A percentile compares a stretch with the other conserved stretches of the same genome.
These are phyloP conservation scores for Calonectria ilicicola DNA, from an alignment of 2,329 filamentous ascomycete species.

Conservation along the genomic window DNA sequence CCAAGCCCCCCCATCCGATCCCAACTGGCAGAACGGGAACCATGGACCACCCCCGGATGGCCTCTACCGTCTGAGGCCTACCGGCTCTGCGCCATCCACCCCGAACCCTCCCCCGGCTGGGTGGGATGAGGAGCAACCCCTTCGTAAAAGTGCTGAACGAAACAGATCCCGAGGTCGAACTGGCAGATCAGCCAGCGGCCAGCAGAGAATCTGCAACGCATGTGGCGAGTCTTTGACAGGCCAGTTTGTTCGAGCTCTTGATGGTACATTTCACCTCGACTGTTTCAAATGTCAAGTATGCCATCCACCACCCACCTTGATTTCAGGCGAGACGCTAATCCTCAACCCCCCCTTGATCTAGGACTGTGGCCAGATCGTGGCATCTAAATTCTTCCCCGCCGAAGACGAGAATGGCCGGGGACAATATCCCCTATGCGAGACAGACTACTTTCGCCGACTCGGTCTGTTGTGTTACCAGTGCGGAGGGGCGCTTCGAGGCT, in stretches of 20 bases:
- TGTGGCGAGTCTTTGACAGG: constrained; percentile 89
- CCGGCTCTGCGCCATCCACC: constrained; percentile 49
- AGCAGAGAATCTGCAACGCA: constrained; percentile 81
- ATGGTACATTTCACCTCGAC: constrained; percentile 95
- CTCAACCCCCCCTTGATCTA: constrained; percentile 51
- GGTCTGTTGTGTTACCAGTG: constrained; percentile 93
- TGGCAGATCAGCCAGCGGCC: constrained; percentile 68
- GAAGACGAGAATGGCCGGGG: constrained; percentile 87
- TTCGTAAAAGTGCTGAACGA: constrained; percentile 67
- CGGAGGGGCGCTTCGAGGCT: constrained; percentile 91
- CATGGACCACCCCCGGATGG: constrained; percentile 53
- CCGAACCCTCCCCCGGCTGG: constrained; percentile 44
- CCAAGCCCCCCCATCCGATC: constrained; percentile 47
- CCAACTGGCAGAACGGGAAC: constrained; percentile 52
- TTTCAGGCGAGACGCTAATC: constrained; percentile 31
- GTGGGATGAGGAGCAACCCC: constrained; percentile 54
- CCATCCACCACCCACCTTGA: constrained; percentile 6
- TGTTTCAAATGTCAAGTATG: constrained; percentile 95
- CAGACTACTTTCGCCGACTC: constrained; percentile 94
- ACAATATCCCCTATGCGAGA: constrained; percentile 97
- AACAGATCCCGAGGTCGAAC: constrained; percentile 67
- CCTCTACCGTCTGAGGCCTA: constrained; percentile 48
- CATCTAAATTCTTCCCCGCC: constrained; percentile 98
- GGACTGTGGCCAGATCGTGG: constrained; percentile 97
- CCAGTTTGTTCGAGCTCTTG: constrained; percentile 94